These are phyloP conservation scores for Silybum marianum DNA, from an alignment of 129 eudicot genomes.

Conservation along the genomic window DNA sequence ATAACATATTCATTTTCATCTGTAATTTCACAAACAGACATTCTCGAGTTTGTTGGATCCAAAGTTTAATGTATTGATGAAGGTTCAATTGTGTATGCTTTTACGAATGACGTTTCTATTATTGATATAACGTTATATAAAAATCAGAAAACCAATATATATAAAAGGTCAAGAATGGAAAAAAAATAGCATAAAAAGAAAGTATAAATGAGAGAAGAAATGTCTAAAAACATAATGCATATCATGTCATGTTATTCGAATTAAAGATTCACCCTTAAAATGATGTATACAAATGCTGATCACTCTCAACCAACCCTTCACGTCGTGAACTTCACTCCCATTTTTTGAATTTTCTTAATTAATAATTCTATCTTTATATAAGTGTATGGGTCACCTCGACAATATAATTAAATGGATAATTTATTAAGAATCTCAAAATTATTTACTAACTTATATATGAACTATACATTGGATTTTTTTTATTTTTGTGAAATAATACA, in stretches of 20 bases:
- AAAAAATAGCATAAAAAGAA: neutral
- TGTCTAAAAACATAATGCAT: constrained; percentile 31
- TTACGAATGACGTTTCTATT: neutral
- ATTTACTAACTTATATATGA: neutral
- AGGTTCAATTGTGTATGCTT: neutral
- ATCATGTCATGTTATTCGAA: constrained; percentile 24
- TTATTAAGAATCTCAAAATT: neutral
- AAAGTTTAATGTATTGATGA: neutral
- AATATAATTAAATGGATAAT: neutral
- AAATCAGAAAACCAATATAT: neutral
- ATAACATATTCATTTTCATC: neutral
- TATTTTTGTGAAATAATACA: neutral
- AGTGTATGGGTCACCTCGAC: constrained; percentile 23
- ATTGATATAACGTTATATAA: neutral
- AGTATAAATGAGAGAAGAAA: constrained; percentile 31
- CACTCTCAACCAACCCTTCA: constrained; percentile 20
- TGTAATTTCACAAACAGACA: neutral
- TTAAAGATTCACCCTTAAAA: neutral
- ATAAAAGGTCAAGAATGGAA: constrained; percentile 2
- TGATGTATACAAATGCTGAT: constrained; percentile 5
- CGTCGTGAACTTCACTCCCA: constrained; percentile 25
- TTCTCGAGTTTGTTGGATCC: neutral
- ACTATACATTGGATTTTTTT: neutral
- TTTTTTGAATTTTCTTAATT: constrained; percentile 1
- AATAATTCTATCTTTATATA: neutral